These are phyloP conservation scores for Chamaecrista fasciculata DNA, from an alignment of 306 rosid genomes.

Conservation along the genomic window DNA sequence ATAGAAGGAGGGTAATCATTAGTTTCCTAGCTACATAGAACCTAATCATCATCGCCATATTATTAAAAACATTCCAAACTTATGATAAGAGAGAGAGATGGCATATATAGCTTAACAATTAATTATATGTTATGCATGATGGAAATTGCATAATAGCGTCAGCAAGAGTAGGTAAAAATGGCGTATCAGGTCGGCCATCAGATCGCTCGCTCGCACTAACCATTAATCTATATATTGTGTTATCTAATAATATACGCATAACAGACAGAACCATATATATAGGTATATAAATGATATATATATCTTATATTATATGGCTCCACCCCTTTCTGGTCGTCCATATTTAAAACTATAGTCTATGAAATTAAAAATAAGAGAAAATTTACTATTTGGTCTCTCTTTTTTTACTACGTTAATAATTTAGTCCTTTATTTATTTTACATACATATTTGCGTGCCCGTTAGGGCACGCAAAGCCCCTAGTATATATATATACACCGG, in stretches of 20 bases:
- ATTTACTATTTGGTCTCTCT: too few relatives aligned
- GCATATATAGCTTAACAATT: constrained; percentile 24
- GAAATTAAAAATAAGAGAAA: too few relatives aligned
- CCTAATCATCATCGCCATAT: constrained; percentile 13
- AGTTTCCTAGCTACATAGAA: not conserved
- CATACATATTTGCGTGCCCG: too few relatives aligned
- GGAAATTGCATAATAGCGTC: constrained; percentile 32
- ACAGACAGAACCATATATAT: not conserved
- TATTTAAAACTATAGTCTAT: too few relatives aligned
- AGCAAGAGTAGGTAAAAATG: constrained; percentile 53
- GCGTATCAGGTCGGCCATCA: constrained; percentile 60
- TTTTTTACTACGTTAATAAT: too few relatives aligned
- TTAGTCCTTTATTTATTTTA: too few relatives aligned
- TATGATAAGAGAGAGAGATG: not conserved
- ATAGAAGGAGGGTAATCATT: not conserved
- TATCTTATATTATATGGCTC: too few relatives aligned
- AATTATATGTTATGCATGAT: not conserved
- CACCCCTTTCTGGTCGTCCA: too few relatives aligned
- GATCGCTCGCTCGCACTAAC: constrained; percentile 38
- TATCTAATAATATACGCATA: constrained; percentile 15
- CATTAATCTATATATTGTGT: constrained; percentile 41
- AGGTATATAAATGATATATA: too few relatives aligned
- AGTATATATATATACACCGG: too few relatives aligned
- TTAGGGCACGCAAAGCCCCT: too few relatives aligned
- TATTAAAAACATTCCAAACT: constrained; percentile 23